Conservation (phyloP, 345 rosid genomes). For the Eutrema japonicum region DNA sequence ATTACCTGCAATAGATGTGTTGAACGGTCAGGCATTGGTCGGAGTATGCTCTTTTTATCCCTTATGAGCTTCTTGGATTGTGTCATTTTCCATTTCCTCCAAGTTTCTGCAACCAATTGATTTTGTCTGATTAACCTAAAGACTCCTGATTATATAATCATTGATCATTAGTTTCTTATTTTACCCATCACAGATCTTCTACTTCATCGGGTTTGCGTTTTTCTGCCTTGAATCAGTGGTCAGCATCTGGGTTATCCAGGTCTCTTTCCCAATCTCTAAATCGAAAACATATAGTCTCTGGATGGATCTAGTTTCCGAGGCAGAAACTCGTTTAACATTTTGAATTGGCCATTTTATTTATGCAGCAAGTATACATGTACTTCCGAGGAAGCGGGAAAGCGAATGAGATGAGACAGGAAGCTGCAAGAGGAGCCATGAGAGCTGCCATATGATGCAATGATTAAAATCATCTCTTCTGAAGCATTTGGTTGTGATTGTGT, state of each 20-base stretch:
- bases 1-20: conserved; percentile 76
- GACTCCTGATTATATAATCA: not conserved
- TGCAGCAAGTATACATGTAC: conserved; percentile 84
- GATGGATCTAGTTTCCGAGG: conserved; percentile 8
- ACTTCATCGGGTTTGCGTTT: conserved; percentile 80
- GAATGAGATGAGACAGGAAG: conserved; percentile 59
- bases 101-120: not conserved
- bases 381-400: conserved; percentile 84
- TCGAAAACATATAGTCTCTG: not conserved
- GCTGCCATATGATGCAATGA: conserved; percentile 58
- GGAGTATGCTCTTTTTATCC: conserved; percentile 59
- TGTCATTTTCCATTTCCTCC: not conserved
- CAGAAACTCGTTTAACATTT: conserved; percentile 5
- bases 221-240: conserved; percentile 72
- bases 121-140: conserved; percentile 6
- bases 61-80: conserved; percentile 1
- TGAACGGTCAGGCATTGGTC: conserved; percentile 50
- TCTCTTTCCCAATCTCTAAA: conserved; percentile 24
- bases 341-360: conserved; percentile 5
- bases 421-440: conserved; percentile 67
- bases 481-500: conserved; percentile 26
- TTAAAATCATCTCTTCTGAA: conserved; percentile 4
- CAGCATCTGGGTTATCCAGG: conserved; percentile 97
- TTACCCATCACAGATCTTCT: conserved; percentile 62
- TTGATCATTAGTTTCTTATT: conserved; percentile 11